phyloP scores from a whole-genome alignment of 2,329 filamentous ascomycete species.

The Fusarium buharicum region DNA sequence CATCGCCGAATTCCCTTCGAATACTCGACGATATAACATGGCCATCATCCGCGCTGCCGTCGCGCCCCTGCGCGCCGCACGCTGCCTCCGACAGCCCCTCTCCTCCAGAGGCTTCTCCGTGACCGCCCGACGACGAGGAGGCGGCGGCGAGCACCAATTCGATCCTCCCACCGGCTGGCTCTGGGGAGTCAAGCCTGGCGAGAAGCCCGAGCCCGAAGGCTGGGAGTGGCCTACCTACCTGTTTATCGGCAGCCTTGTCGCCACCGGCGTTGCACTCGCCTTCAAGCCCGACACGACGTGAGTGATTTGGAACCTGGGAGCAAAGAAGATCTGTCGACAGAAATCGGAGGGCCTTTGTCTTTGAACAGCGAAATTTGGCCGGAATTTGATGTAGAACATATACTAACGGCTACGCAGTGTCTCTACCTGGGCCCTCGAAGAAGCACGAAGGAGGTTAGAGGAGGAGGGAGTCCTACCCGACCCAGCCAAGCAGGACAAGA shows the following conservation, averaged over 20 bases:
- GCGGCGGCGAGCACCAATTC: slow-evolving; percentile 75
- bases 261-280: slow-evolving; percentile 83
- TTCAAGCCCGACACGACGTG: slow-evolving; percentile 99
- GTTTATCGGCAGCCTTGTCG: slow-evolving; percentile 80
- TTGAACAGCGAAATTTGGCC: not conserved
- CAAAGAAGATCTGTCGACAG: not conserved
- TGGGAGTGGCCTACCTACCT: slow-evolving; percentile 92
- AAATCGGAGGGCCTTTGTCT: not conserved
- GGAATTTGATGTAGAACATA: slow-evolving; percentile 19
- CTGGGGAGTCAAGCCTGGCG: slow-evolving; percentile 91
- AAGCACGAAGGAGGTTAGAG: slow-evolving; percentile 94
- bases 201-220: slow-evolving; percentile 95
- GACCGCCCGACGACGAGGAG: slow-evolving; percentile 55
- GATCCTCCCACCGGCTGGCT: slow-evolving; percentile 93
- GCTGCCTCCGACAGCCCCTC: slow-evolving; percentile 51
- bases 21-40: slow-evolving; percentile 46
- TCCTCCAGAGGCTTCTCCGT: slow-evolving; percentile 56
- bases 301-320: slow-evolving; percentile 57
- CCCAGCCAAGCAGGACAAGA: slow-evolving; percentile 69
- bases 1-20: slow-evolving; percentile 37
- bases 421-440: slow-evolving; percentile 98
- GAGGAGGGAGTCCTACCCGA: slow-evolving; percentile 93
- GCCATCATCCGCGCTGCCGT: slow-evolving; percentile 51
- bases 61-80: slow-evolving; percentile 52
- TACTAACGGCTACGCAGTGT: slow-evolving; percentile 70